These are phyloP conservation scores for Dendrobium huoshanense DNA, from an alignment of 106 monocot genomes.

Conservation along the genomic window DNA sequence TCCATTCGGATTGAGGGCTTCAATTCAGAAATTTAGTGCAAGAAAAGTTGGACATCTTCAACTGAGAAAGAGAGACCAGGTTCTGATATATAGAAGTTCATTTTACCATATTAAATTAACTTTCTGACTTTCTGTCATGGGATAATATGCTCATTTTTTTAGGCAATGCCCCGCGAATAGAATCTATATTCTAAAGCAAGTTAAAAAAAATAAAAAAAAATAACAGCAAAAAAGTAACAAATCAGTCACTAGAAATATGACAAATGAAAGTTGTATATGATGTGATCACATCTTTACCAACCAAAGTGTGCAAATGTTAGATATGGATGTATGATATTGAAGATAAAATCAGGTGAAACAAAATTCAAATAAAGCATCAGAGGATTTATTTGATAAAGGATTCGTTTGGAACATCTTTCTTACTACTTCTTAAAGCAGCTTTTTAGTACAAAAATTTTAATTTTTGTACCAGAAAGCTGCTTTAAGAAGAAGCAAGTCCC, in stretches of 20 bases:
- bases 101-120: too few species aligned
- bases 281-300: neutral
- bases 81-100: too few species aligned
- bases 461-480: too few species aligned
- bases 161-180: too few species aligned
- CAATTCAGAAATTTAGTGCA: neutral
- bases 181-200: neutral
- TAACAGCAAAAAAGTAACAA: neutral
- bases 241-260: neutral
- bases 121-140: too few species aligned
- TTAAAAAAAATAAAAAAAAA: neutral
- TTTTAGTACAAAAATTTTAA: too few species aligned
- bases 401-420: too few species aligned
- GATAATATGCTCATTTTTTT: too few species aligned
- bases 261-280: neutral
- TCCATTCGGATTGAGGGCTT: neutral
- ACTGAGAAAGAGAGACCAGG: too few species aligned
- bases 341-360: neutral
- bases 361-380: neutral
- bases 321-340: neutral
- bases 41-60: too few species aligned
- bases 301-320: neutral
- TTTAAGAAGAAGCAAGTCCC: too few species aligned
- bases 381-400: neutral
- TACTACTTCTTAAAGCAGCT: too few species aligned